Evolutionary conservation across 2,329 filamentous ascomycete species (phyloP), one percentile per base, ranked within the genome.

Genomic region (Chrysoporthe austroafricana): DNA sequence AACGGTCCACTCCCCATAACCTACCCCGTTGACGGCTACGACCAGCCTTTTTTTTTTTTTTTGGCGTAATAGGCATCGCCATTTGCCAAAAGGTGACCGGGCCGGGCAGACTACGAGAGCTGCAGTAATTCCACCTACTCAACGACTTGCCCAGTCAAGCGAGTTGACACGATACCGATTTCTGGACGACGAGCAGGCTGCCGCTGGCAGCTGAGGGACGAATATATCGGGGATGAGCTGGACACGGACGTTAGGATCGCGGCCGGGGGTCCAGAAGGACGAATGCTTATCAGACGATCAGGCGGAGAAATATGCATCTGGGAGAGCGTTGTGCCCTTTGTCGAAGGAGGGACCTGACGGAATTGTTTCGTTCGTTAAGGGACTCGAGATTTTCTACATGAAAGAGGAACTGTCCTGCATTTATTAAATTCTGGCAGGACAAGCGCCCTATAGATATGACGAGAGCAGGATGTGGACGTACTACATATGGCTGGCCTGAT

Each of bases 261-360:
- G 59, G n/a, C 26, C 18, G 36, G 48, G 57, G 21, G 26, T 46
- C n/a, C 5, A 54, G 59, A 46, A 43, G 54, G 42, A 58, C 39
- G 46, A 60, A 46, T 57, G 52, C 50, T 66, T 54, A 1, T 32
- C 21, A 11, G 21, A 32, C 26, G 60, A 26, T 58, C 16, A 48
- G 48, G 21, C 58, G 52, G 16, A 44, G 50, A 56, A 64, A 62
- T 9, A 26, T 64, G 48, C 42, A 67, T 59, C 32, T 62, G 44
- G 57, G 54, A 62, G 64, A 61, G 63, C 48, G 57, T 69, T 62
- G 65, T 67, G 57, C 36, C 61, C 62, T 63, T 63, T 48, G 11
- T 21, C 39, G 52, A 42, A 26, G 48, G 21, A 46, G 21, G 54
- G 56, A 57, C 32, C 16, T 56, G 44, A 21, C 32, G 36, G 57